phyloP scores from a whole-genome alignment of 2,329 filamentous ascomycete genomes.

The Stagonosporopsis vannaccii region DNA sequence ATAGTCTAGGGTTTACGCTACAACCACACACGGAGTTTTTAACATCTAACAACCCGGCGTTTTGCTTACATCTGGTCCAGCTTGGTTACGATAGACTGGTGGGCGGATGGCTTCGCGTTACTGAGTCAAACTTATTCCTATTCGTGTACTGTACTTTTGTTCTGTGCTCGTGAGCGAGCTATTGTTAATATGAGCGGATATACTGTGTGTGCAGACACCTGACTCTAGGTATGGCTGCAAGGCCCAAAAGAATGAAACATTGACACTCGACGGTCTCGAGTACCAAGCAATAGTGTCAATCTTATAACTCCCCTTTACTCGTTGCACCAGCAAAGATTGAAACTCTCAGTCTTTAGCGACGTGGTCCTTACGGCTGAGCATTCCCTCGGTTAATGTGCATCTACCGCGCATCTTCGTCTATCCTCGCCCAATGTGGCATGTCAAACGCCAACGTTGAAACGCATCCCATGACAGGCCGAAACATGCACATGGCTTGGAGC shows the following conservation, averaged over 20 bases:
- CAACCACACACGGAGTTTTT: slow-evolving; percentile 8
- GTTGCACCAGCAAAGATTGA: slow-evolving; percentile 5
- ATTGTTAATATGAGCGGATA: slow-evolving; percentile 10
- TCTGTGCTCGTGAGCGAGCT: slow-evolving; percentile 9
- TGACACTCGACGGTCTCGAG: slow-evolving; percentile 9
- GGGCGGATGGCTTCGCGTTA: slow-evolving; percentile 3
- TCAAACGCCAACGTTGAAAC: slow-evolving; percentile 17
- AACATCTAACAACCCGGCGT: slow-evolving; percentile 14
- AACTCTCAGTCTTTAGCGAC: background rate
- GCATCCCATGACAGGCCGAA: slow-evolving; percentile 14
- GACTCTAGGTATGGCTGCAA: background rate
- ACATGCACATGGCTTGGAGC: slow-evolving; percentile 8
- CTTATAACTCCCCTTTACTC: slow-evolving; percentile 12
- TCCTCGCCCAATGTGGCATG: slow-evolving; percentile 8
- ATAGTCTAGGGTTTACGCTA: slow-evolving; percentile 4
- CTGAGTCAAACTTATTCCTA: slow-evolving; percentile 6
- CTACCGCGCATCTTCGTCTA: slow-evolving; percentile 8
- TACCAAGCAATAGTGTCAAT: slow-evolving; percentile 10
- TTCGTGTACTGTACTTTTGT: slow-evolving; percentile 28
- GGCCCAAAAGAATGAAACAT: slow-evolving; percentile 13
- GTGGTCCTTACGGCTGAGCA: background rate
- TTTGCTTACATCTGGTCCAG: slow-evolving; percentile 2
- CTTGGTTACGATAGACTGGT: slow-evolving; percentile 15
- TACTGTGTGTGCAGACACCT: slow-evolving; percentile 5
- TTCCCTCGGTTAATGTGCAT: slow-evolving; percentile 6